Percentiles rank a stretch among this genome's conserved stretches.
Conservation (phyloP, 345 rosid genomes). For the Erucastrum elatum region DNA sequence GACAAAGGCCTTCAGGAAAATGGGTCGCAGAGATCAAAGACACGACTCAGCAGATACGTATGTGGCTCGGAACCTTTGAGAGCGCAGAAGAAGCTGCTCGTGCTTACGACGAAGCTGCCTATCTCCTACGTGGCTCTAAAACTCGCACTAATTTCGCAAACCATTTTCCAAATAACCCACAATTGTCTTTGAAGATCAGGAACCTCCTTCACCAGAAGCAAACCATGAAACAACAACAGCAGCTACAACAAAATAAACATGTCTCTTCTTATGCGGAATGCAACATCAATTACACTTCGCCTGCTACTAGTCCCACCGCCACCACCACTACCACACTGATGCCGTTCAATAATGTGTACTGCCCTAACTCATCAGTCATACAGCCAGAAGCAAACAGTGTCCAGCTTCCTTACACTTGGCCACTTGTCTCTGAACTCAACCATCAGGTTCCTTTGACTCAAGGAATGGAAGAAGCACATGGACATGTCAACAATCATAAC, state of each 20-base stretch:
- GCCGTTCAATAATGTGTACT: conserved; percentile 49
- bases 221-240: conserved; percentile 45
- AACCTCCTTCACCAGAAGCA: conserved; percentile 72
- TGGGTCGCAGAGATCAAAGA: conserved; percentile 97
- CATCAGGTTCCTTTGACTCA: conserved; percentile 40
- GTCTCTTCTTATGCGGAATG: conserved; percentile 12
- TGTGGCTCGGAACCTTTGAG: conserved; percentile 91
- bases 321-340: conserved; percentile 20
- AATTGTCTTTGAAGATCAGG: conserved; percentile 65
- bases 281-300: conserved; percentile 14
- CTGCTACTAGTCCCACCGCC: conserved; percentile 14
- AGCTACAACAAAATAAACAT: conserved; percentile 13
- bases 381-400: conserved; percentile 16
- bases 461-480: conserved; percentile 22
- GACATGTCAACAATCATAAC: conserved; percentile 23
- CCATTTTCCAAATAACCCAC: conserved; percentile 53
- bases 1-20: conserved; percentile 89
- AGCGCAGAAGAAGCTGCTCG: conserved; percentile 86
- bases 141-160: conserved; percentile 76
- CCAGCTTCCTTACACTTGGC: conserved; percentile 48
- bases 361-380: conserved; percentile 49
- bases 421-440: conserved; percentile 40
- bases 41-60: conserved; percentile 79
- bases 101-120: conserved; percentile 91
- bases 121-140: conserved; percentile 80